Base-by-base conservation (phyloP, 1,284 basidiomycete genomes). In the Puccinia hordei region DNA sequence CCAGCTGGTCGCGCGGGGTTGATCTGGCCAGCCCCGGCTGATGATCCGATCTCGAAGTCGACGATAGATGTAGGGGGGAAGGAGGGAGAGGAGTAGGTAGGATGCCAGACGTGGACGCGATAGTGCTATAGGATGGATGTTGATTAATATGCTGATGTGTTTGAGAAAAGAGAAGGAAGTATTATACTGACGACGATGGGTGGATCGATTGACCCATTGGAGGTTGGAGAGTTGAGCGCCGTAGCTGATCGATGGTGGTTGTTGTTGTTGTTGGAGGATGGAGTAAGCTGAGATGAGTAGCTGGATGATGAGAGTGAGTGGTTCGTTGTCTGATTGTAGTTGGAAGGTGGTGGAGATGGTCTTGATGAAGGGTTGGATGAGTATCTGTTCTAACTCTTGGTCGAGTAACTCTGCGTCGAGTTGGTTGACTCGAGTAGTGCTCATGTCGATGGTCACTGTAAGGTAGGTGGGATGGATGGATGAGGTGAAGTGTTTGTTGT, bases 351-450 rank as follows among this genome's bases (percentile, higher is more conserved):
- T n/a, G n/a, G n/a, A n/a, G n/a, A n/a, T n/a, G n/a, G n/a, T n/a
- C n/a, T n/a, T n/a, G n/a, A n/a, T n/a, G n/a, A n/a, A n/a, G n/a
- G n/a, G n/a, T n/a, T n/a, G n/a, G n/a, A n/a, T n/a, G 24, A 99
- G 88, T 82, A 98, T 87, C 35, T 91, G 89, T 24, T 92, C 90
- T 22, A 99, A 89, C 83, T 98, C 95, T 81, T 91, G 90, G 87
- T 99, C 97, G 65, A 99, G 89, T 41, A 96, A 88, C 83, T 95
- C 92, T 0, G 96, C 91, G 86, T 99, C 97, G 68, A 98, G 90
- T 86, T 98, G 94, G 35, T 92, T 92, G 57, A 98, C 94, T 73
- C 95, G 91, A n/a, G n/a, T n/a, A n/a, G n/a, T n/a, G n/a, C n/a
- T n/a, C n/a, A n/a, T n/a, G n/a, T n/a, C n/a, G n/a, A n/a, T n/a